Evolutionary conservation across 345 rosid species (phyloP).

Genomic region (Moricandia arvensis): DNA sequence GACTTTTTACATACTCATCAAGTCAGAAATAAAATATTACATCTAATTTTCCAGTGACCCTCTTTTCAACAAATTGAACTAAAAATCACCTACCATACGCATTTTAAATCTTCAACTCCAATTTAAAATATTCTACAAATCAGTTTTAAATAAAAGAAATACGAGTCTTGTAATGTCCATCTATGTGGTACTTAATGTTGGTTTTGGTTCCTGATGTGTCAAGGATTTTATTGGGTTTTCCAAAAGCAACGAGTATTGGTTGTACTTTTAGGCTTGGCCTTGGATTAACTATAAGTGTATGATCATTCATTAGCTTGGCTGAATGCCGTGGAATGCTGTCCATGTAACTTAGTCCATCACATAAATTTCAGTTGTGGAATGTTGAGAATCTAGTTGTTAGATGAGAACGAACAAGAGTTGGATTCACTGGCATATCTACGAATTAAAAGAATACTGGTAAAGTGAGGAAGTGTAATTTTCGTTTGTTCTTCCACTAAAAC

Average conservation of each 20-base stretch:
- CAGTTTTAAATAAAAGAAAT: background rate
- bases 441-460: background rate
- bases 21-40: background rate
- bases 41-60: background rate
- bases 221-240: background rate
- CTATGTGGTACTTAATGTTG: background rate
- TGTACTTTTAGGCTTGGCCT: background rate
- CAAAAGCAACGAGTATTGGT: background rate
- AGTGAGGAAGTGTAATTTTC: background rate
- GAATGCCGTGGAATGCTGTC: background rate
- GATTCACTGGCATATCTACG: background rate
- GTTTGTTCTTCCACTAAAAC: background rate
- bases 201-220: background rate
- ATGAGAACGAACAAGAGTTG: background rate
- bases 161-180: background rate
- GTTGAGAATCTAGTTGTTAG: background rate
- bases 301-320: background rate
- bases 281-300: background rate
- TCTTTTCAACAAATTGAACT: slow-evolving; percentile 23
- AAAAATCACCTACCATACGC: slow-evolving; percentile 22
- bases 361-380: too few species aligned
- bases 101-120: background rate
- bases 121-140: background rate
- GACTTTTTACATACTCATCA: slow-evolving; percentile 15
- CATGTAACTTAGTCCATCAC: too few species aligned